These are phyloP conservation scores for Fusarium irregulare DNA, from an alignment of 2,329 filamentous ascomycete genomes.

Conservation along the genomic window DNA sequence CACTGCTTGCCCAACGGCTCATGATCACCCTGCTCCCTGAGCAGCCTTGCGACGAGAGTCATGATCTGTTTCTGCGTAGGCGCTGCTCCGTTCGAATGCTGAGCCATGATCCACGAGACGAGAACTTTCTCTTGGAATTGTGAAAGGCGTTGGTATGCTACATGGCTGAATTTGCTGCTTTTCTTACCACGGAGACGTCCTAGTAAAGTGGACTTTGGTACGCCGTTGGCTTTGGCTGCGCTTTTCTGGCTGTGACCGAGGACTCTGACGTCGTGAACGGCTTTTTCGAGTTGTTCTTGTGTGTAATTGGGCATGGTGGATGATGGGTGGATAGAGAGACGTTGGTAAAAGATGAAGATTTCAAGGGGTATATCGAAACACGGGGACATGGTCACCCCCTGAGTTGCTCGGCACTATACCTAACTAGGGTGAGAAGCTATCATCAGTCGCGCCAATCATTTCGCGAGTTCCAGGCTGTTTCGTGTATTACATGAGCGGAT, in stretches of 20 bases:
- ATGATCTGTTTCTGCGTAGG: not conserved
- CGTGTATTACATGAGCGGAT: not conserved
- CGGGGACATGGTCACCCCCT: not conserved
- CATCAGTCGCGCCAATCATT: not conserved
- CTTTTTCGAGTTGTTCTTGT: not conserved
- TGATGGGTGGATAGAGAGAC: not conserved
- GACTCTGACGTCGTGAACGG: not conserved
- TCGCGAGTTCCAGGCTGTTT: not conserved
- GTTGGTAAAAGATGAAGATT: not conserved
- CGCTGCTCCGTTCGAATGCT: not conserved
- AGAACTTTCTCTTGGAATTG: not conserved
- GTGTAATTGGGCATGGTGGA: not conserved
- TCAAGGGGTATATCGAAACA: not conserved
- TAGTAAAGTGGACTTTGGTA: not conserved
- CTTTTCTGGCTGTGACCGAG: not conserved
- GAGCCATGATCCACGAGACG: not conserved
- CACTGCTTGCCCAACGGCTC: not conserved
- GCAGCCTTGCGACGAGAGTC: not conserved
- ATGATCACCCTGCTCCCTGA: not conserved
- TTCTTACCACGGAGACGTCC: not conserved
- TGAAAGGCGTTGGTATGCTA: not conserved
- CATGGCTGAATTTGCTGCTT: not conserved
- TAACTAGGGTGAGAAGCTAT: not conserved
- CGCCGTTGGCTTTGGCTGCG: not conserved
- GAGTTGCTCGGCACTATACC: not conserved